phyloP scores from a whole-genome alignment of 2,329 filamentous ascomycete genomes.

The Penicillium sp. region DNA sequence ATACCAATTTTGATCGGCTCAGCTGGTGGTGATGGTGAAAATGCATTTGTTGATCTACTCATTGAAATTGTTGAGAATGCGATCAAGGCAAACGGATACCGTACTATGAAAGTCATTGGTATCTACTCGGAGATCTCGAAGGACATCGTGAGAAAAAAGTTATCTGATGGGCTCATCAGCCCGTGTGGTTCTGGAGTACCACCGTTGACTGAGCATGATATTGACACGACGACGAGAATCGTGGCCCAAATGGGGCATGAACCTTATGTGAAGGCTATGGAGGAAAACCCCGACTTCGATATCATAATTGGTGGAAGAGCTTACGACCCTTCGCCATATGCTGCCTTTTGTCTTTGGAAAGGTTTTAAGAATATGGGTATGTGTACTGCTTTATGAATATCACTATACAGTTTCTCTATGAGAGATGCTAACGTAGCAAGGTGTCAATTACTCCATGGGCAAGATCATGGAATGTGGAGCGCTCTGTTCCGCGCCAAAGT shows the following conservation, averaged over 20 bases:
- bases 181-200: slow-evolving; percentile 45
- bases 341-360: slow-evolving; percentile 21
- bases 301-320: slow-evolving; percentile 44
- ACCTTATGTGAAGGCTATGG: slow-evolving; percentile 43
- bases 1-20: slow-evolving; percentile 42
- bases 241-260: slow-evolving; percentile 47
- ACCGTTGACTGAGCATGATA: slow-evolving; percentile 31
- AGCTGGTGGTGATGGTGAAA: slow-evolving; percentile 46
- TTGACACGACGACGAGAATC: slow-evolving; percentile 35
- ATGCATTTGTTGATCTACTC: slow-evolving; percentile 39
- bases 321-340: slow-evolving; percentile 39
- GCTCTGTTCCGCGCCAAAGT: slow-evolving; percentile 45
- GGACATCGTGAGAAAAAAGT: slow-evolving; percentile 23
- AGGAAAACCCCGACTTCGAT: slow-evolving; percentile 34
- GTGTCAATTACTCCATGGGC: slow-evolving; percentile 40
- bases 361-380: background rate
- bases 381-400: too few species aligned
- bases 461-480: slow-evolving; percentile 55
- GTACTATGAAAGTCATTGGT: slow-evolving; percentile 23
- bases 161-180: slow-evolving; percentile 29
- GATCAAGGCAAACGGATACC: slow-evolving; percentile 22
- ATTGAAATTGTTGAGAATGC: slow-evolving; percentile 36
- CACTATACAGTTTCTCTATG: too few species aligned
- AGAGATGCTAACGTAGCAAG: too few species aligned
- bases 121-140: slow-evolving; percentile 43